These are phyloP conservation scores for Fraxinus floribunda DNA, from an alignment of 305 asterid genomes.

Conservation along the genomic window DNA sequence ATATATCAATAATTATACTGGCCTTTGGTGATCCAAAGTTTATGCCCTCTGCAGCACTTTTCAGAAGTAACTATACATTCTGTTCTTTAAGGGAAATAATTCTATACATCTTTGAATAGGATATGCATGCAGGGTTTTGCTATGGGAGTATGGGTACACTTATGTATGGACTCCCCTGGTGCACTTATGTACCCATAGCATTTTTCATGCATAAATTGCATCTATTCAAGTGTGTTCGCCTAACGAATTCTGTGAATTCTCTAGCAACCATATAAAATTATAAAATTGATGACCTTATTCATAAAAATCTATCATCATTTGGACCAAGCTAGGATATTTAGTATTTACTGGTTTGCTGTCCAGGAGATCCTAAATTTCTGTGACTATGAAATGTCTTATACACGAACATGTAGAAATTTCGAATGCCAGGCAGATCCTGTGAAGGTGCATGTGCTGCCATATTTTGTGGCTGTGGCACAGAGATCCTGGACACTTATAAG, in stretches of 20 bases:
- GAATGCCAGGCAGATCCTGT: neutral
- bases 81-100: neutral
- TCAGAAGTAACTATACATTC: neutral
- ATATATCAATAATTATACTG: slow-evolving; percentile 21
- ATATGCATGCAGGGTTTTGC: neutral
- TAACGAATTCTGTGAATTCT: neutral
- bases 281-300: neutral
- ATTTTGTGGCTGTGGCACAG: neutral
- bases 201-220: neutral
- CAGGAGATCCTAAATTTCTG: neutral
- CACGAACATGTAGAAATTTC: neutral
- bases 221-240: neutral
- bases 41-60: neutral
- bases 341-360: neutral
- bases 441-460: neutral
- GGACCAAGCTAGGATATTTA: neutral
- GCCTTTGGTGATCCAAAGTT: neutral
- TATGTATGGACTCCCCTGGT: no score
- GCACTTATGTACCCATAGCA: no score
- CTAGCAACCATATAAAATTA: neutral
- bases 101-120: neutral
- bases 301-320: neutral
- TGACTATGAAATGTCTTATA: neutral
- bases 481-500: neutral
- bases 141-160: no score